Percentiles rank a stretch among this genome's conserved stretches.
These are phyloP conservation scores for Vigna radiata DNA, from an alignment of 306 rosid genomes.

Conservation along the genomic window DNA sequence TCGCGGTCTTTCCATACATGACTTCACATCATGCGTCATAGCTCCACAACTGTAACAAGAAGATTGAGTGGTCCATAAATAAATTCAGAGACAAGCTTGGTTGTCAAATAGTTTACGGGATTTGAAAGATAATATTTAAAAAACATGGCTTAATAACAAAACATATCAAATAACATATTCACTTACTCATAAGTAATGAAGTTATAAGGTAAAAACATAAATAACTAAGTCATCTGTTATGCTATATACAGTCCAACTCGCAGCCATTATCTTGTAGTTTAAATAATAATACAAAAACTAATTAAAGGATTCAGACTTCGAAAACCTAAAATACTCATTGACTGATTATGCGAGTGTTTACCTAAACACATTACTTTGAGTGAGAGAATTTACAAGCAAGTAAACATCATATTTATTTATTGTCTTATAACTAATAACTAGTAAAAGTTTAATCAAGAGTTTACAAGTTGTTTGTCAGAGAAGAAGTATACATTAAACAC, in stretches of 20 bases:
- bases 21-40: slow-evolving; percentile 38
- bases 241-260: background rate
- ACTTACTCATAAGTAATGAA: background rate
- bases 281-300: background rate
- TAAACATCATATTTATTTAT: too few species aligned
- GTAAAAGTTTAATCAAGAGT: too few species aligned
- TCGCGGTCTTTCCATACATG: slow-evolving; percentile 47
- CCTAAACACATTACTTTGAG: too few species aligned
- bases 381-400: too few species aligned
- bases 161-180: background rate
- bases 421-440: too few species aligned
- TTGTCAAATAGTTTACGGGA: background rate
- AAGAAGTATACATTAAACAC: background rate
- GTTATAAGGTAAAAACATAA: too few species aligned
- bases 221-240: background rate
- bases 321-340: background rate
- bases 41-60: slow-evolving; percentile 42
- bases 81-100: background rate
- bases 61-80: slow-evolving; percentile 15
- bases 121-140: background rate
- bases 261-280: background rate
- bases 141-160: background rate
- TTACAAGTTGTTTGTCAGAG: background rate
- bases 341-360: background rate
- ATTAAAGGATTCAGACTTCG: background rate